Base-by-base conservation (phyloP, 2,329 filamentous ascomycete genomes). In the Dactylonectria macrodidyma region DNA sequence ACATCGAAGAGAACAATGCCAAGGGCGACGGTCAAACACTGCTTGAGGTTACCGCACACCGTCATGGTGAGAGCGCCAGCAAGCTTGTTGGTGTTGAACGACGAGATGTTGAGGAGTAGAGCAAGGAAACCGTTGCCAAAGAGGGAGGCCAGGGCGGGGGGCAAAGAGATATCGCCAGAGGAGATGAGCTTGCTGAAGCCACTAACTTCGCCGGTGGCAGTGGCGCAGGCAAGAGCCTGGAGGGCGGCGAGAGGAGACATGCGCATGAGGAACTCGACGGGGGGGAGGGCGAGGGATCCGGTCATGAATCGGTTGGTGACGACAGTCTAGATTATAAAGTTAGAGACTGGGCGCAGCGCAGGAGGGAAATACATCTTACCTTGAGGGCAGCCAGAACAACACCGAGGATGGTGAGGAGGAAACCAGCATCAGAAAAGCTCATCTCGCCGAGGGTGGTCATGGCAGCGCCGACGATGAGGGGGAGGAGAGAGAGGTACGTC, bases 241-340 rank as follows among this genome's bases (percentile, higher is more conserved):
- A 86, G 73, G 46, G 85, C 87, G 11, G 89, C 89, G 9, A 91
- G 83, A 1, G 89, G 89, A 12, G 87, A 89, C 87, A 91, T 88
- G 77, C 88, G 85, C 74, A 89, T 83, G n/a, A 91, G 84, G 19
- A 90, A 84, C 75, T 91, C 89, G 68, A 90, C 82, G 2, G 88
- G 85, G 1, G 87, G 85, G 3, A 91, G 84, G 22, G 85, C 84
- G 33, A 91, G 83, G 3, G 84, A 83, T 36, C 88, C 89, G 9
- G 89, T 91, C 87, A 91, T 90, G 73, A 91, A 85, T 74, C 87
- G 86, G 79, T 91, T 91, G 41, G 89, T 90, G 34, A 88, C 87
- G 38, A 91, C 87, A 1, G 89, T 91, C 83, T 85, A 61, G 9
- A 22, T 14, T 12, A 19, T 5, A 5, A 51, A 16, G 65, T 80